Percentiles rank a stretch among this genome's conserved stretches.
These are phyloP conservation scores for Dendrostoma leiphaemia DNA, from an alignment of 2,329 filamentous ascomycete species.

Conservation along the genomic window DNA sequence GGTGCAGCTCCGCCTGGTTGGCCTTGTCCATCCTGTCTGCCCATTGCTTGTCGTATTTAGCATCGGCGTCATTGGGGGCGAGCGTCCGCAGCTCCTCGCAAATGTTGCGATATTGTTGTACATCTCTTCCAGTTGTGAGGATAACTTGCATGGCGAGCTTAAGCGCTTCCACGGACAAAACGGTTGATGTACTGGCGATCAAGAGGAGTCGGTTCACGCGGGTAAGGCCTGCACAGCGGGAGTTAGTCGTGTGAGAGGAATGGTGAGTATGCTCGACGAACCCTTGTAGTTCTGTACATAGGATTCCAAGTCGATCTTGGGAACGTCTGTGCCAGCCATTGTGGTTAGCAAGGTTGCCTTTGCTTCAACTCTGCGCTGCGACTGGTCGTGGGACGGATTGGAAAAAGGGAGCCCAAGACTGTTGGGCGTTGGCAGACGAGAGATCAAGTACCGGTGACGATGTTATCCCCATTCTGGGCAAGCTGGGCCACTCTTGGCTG, in stretches of 20 bases:
- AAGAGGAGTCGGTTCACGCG: constrained; percentile 77
- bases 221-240: constrained; percentile 63
- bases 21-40: constrained; percentile 63
- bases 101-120: constrained; percentile 67
- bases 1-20: constrained; percentile 67
- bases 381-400: too few relatives aligned
- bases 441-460: constrained; percentile 50
- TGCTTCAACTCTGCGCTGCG: too few relatives aligned
- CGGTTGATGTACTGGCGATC: constrained; percentile 75
- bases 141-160: constrained; percentile 74
- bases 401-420: too few relatives aligned
- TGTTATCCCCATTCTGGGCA: constrained; percentile 41
- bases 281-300: constrained; percentile 90
- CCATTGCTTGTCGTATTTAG: constrained; percentile 70
- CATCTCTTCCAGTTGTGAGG: constrained; percentile 67
- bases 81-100: constrained; percentile 63
- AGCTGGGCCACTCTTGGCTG: constrained; percentile 45
- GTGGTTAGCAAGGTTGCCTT: constrained; percentile 13
- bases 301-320: constrained; percentile 87
- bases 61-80: constrained; percentile 66
- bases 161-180: constrained; percentile 76
- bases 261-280: constrained; percentile 35
- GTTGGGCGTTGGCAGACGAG: too few relatives aligned
- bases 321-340: constrained; percentile 55
- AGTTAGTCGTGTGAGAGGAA: constrained; percentile 3